Evolutionary conservation across 305 asterid species (phyloP), one percentile per base, ranked within the genome.

Genomic region (Fraxinus greggii): DNA sequence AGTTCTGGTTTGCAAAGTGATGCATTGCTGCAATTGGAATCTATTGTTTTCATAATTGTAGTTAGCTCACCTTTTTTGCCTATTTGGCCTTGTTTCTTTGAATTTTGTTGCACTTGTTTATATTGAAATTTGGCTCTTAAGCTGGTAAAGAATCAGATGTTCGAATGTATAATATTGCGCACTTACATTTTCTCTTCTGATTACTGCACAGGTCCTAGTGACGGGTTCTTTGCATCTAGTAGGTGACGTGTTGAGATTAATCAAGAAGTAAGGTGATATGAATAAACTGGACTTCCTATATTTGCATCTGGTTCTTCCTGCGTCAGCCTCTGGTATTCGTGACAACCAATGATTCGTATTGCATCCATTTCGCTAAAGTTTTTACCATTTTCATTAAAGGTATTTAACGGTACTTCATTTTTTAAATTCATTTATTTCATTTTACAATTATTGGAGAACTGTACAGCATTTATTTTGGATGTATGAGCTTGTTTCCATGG

Each of bases 171-270:
- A 61, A 36, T 65, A 19, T 23, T 24, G 23, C 63, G 54, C 26
- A 1, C 38, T 54, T 72, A 32, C 23, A 26, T 59, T 28, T 70
- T 69, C 54, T 75, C 54, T 2, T 51, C 8, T 51, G 10, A 74
- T 79, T 79, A 83, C 80, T 74, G 85, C 45, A 79, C 89, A 93
- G 98, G 98, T 95, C 65, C 88, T 93, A 40, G 98, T 95, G 81
- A 93, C 97, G 1, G 98, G 98, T 29, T 95, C 98, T 15, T 83
- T 93, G 70, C 98, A 95, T 90, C 88, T 95, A 79, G 94, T 95
- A 59, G 97, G 98, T 26, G 98, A 95, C 77, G 92, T 93, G 26
- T 78, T 95, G 91, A 91, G 91, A 85, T 79, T 95, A 87, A 90
- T 92, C 88, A 94, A 91, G 94, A 93, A 92, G 87, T 95, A 86